Conservation (phyloP, 441 rosid species). For the Cnidoscolus chayamansa region DNA sequence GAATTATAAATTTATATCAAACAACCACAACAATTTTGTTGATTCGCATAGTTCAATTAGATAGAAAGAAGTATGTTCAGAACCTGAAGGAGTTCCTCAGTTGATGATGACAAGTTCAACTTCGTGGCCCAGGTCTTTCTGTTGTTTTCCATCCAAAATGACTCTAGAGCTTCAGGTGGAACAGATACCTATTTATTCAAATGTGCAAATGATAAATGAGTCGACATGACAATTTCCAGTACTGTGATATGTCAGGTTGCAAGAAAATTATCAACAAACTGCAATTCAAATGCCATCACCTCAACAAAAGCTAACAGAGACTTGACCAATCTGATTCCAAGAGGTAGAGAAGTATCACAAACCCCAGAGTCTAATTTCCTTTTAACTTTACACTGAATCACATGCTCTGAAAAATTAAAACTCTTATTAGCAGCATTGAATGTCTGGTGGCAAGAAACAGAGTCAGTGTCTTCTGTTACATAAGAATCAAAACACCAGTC, state of each 20-base stretch:
- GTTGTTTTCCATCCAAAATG: conserved; percentile 58
- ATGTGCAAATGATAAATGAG: conserved; percentile 15
- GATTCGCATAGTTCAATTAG: background rate
- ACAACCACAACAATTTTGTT: background rate
- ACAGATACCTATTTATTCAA: conserved; percentile 57
- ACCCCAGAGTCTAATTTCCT: conserved; percentile 30
- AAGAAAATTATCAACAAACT: conserved; percentile 7
- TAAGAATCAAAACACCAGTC: conserved; percentile 55
- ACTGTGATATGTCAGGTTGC: background rate
- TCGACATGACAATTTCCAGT: background rate
- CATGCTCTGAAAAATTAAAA: conserved; percentile 38
- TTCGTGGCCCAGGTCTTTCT: conserved; percentile 60
- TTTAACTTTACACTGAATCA: conserved; percentile 38
- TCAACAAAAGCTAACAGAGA: conserved; percentile 55
- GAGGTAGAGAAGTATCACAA: conserved; percentile 54
- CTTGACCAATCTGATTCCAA: conserved; percentile 71
- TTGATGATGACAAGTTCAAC: conserved; percentile 54
- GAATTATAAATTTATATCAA: background rate
- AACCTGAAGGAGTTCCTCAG: conserved; percentile 81
- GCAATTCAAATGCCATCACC: conserved; percentile 36
- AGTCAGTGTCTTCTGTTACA: conserved; percentile 49
- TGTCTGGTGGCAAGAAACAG: conserved; percentile 62
- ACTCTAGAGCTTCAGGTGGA: conserved; percentile 80
- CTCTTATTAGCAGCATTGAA: conserved; percentile 32
- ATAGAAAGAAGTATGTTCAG: background rate